Evolutionary conservation across 2,329 filamentous ascomycete genomes (phyloP).

Genomic region (Trichoderma guizhouense): DNA sequence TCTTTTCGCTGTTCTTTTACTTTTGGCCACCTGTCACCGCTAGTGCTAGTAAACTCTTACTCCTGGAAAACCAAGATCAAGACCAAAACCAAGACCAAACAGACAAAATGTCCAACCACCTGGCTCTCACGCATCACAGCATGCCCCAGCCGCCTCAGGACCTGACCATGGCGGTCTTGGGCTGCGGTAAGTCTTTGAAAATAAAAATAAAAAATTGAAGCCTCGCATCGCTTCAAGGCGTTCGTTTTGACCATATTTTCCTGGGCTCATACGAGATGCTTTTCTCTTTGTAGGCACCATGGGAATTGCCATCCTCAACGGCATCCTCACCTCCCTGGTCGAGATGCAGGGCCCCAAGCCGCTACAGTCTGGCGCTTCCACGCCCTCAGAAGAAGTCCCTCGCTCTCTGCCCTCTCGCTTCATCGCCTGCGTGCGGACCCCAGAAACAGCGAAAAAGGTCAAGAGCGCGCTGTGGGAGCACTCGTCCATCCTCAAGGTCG

Average conservation of each 20-base stretch:
- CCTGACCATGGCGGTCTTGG: slow-evolving; percentile 75
- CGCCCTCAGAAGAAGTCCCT: slow-evolving; percentile 48
- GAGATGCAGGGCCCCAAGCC: slow-evolving; percentile 47
- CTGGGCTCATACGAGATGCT: background rate
- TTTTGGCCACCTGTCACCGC: slow-evolving; percentile 13
- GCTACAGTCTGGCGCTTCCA: slow-evolving; percentile 44
- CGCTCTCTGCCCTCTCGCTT: slow-evolving; percentile 66
- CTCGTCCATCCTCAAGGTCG: slow-evolving; percentile 59
- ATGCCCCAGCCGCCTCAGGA: slow-evolving; percentile 38
- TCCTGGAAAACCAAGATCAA: background rate
- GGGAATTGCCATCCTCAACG: slow-evolving; percentile 79
- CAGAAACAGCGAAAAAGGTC: slow-evolving; percentile 67
- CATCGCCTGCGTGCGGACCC: slow-evolving; percentile 74
- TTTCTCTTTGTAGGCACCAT: slow-evolving; percentile 60
- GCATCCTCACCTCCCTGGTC: slow-evolving; percentile 69
- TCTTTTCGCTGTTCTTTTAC: background rate
- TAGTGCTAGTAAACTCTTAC: background rate
- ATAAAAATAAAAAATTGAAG: background rate
- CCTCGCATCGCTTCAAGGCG: background rate
- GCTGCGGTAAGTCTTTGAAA: slow-evolving; percentile 63
- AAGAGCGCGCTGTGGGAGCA: slow-evolving; percentile 63
- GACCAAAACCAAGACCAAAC: background rate
- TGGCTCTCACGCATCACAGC: slow-evolving; percentile 31
- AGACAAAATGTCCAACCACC: slow-evolving; percentile 25
- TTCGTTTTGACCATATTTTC: background rate